Base-by-base conservation (phyloP, 1,284 basidiomycete species). In the Ceratobasidium sp. region DNA sequence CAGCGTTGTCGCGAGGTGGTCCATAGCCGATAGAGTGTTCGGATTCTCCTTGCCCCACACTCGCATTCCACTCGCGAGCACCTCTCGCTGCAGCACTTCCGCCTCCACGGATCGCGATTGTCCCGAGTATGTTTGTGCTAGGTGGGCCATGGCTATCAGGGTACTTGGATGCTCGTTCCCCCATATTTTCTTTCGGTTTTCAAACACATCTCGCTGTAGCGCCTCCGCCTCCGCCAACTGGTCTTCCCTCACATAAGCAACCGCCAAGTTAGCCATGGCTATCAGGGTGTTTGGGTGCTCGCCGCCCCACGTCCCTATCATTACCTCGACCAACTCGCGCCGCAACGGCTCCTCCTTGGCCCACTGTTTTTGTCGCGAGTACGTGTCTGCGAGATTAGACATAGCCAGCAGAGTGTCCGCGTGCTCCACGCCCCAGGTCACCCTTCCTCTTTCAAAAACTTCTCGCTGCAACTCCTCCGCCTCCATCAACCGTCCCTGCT, bases 1-100 rank as follows among this genome's bases (percentile, higher is more conserved):
- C n/a, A 52, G 39, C n/a, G 32, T 36, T 18, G 30, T 4, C 18
- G 30, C 50, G 10, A 59, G 52, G 36, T 55, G 36, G n/a, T 23
- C 16, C 52, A 36, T 50, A 16, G 34, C n/a, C 10, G 30, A 21
- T 3, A 65, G 34, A 14, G 64, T 69, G 4, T 53, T 4, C 4
- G 41, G 48, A 12, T 69, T 30, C n/a, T 69, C 53, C 3, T 18
- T 45, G 9, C 48, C 64, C 48, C 30, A 36, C 9, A 69, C 53
- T 16, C 39, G 32, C 36, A 3, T 30, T 28, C 28, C 26, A 30
- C 8, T 28, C 14, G 23, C 46, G 14, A 65, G 21, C 1, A 32
- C 61, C 39, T 65, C 50, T 10, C 43, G 23, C 4, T 50, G 12
- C n/a, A 65, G 23, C 43, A 23, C 2, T 45, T 50, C 61, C n/a